Base-by-base conservation (phyloP, 1,284 basidiomycete genomes). In the Fistulinella staudtii region DNA sequence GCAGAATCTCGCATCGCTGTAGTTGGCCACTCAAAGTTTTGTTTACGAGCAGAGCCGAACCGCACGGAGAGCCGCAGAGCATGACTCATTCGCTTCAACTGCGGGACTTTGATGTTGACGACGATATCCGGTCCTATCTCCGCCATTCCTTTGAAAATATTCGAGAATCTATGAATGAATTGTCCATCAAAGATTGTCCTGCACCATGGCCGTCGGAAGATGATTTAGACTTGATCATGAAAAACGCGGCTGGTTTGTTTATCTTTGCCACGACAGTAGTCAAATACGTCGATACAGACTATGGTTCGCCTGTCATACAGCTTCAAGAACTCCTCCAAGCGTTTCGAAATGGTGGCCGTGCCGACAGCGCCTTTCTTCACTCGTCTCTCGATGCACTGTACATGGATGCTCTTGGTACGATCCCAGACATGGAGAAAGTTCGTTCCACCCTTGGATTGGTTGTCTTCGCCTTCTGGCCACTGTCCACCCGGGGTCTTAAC, bases 211-310 rank as follows among this genome's bases (percentile, higher is more conserved):
- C 60, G 8, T 31, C 54, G 2, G 49, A 51, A 2, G 39, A 47
- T 3, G 53, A 58, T 20, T 34, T 59, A 10, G 46, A 51, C 11
- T 27, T 30, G 23, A 45, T 63, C 20, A 51, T 57, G n/a, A 29
- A 51, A 17, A 60, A 50, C 27, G 48, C 60, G 4, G 43, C 49
- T n/a, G 56, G 56, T 5, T 42, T 63, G 13, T 63, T 63, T 33
- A 63, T 63, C 17, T 63, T 60, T 41, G 53, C 61, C 8, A 46
- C 50, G 17, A 63, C 61, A 2, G 58, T 60, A 24, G 48, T 62
- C 43, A 61, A 55, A 43, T 55, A 58, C 24, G 43, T 63, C n/a
- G 41, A 40, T 13, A 38, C 37, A 28, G 34, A 40, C 14, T 31
- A 46, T 23, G 25, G 25, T 22, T 53, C 44, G 10, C 53, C 57